Evolutionary conservation across 2,329 filamentous ascomycete species (phyloP), one percentile per base, ranked within the genome.

Genomic region (Neofusicoccum ribis): DNA sequence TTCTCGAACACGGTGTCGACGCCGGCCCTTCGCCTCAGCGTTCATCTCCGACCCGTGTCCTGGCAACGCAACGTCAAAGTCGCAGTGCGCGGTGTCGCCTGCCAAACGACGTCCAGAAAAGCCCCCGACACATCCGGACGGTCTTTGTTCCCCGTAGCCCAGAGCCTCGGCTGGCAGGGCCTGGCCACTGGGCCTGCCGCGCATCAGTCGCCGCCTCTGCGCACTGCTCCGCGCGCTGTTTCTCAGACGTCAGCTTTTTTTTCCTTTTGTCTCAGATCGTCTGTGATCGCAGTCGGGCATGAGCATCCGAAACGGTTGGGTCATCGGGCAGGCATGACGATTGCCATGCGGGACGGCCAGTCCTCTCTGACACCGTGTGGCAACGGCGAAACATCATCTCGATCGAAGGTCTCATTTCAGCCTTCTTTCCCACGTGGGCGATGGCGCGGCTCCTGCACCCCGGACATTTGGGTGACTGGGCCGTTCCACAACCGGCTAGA

Each of bases 21-120:
- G 56, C 56, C 56, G 56, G 56, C 56, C 56, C 56, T 47, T 60
- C 41, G 56, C 56, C 56, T 60, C 43, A 34, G 27, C 15, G 41
- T 47, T 58, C 56, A 60, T 60, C 56, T 60, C 56, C 56, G 56
- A 60, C 56, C 56, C 56, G 41, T 60, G 56, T 60, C 56, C 56
- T 60, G 27, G 56, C 56, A 36, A 37, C 41, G 56, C 56, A 60
- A 47, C 43, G 41, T 34, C 56, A 49, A 34, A 59, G 54, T 60
- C 56, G 54, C 54, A 46, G 54, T 46, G 54, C 54, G 54, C 39
- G 17, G 54, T 9, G 17, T 59, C 54, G 56, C 56, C 56, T 47
- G 56, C 15, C 56, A 60, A 60, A 60, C 56, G 56, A 60, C 39
- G 41, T 15, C 43, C 41, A 39, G 37, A 15, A 39, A 39, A 34